Evolutionary conservation across 345 rosid species (phyloP), one percentile per base, ranked within the genome.

Genomic region (Combretum micranthum): DNA sequence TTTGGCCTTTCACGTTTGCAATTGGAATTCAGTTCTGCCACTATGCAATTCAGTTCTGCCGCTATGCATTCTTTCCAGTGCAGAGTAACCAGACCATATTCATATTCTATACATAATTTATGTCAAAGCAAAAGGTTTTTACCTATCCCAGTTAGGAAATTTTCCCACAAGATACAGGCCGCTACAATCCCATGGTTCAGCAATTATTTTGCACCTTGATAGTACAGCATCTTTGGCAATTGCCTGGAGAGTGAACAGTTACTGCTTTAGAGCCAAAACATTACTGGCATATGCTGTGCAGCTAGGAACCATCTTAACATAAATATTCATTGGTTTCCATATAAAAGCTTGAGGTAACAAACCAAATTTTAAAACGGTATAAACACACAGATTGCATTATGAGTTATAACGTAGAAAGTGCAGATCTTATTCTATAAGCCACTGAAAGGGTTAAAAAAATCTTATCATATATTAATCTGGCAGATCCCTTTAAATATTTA

Each of bases 171-270:
- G 93, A 77, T 88, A 92, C 64, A 92, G 85, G 52, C 95, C 96
- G 53, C 91, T 89, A 79, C 98, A 92, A 68, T 92, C 95, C 96
- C 96, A 92, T 68, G 98, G 98, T 77, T 92, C 96, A 21, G 96
- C 77, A 73, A 88, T 88, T 52, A 92, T 76, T 76, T 88, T 92
- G 76, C 95, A 88, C 77, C 89, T 77, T 54, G 98, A 84, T 58
- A 92, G 72, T 52, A 65, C 61, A 26, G 80, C 75, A 72, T 86
- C 98, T 79, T 86, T 86, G 57, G 95, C 86, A 69, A 88, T 92
- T 26, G 83, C 98, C 96, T 92, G 79, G 61, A 52, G 53, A 65
- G 54, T 47, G 63, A 61, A 60, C 59, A 62, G 58, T 44, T 50
- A 37, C 23, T 47, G 46, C 20, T 63, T 48, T 43, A 54, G 17